These are phyloP conservation scores for Calophaca sinica DNA, from an alignment of 306 rosid genomes.

Conservation along the genomic window DNA sequence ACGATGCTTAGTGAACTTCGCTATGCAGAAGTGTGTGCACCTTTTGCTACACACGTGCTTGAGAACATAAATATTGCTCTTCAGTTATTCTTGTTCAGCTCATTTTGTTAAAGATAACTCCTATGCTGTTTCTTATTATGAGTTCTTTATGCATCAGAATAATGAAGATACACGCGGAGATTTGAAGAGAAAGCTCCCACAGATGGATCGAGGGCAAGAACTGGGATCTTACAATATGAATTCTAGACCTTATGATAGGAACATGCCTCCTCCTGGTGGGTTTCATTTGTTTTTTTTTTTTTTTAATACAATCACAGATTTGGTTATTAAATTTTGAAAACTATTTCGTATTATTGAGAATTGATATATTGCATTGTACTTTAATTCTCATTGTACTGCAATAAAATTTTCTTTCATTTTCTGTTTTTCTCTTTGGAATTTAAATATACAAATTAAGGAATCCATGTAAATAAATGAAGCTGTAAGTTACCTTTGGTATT, in stretches of 20 bases:
- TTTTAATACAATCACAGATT: conserved; percentile 7
- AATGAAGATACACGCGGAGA: conserved; percentile 72
- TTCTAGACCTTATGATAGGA: conserved; percentile 58
- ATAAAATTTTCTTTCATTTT: conserved; percentile 27
- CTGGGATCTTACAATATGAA: conserved; percentile 54
- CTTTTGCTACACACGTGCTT: conserved; percentile 5
- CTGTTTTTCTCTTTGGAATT: background rate
- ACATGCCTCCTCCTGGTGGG: conserved; percentile 81
- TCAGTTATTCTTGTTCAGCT: conserved; percentile 11
- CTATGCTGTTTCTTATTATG: conserved; percentile 43
- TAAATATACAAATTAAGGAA: background rate
- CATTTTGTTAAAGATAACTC: background rate
- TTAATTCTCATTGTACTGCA: conserved; percentile 4
- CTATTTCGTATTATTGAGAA: background rate
- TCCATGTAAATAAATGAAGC: conserved; percentile 15
- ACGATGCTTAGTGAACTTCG: conserved; percentile 30
- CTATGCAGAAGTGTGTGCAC: background rate
- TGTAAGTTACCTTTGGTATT: conserved; percentile 6
- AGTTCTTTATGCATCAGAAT: conserved; percentile 62
- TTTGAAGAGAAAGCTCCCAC: conserved; percentile 70
- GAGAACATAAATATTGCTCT: background rate
- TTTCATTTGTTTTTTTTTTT: background rate
- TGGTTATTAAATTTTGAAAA: conserved; percentile 21
- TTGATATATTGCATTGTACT: background rate
- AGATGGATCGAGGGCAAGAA: conserved; percentile 65